phyloP scores from a whole-genome alignment of 2,329 filamentous ascomycete genomes.

The Pseudohalonectria lignicola region DNA sequence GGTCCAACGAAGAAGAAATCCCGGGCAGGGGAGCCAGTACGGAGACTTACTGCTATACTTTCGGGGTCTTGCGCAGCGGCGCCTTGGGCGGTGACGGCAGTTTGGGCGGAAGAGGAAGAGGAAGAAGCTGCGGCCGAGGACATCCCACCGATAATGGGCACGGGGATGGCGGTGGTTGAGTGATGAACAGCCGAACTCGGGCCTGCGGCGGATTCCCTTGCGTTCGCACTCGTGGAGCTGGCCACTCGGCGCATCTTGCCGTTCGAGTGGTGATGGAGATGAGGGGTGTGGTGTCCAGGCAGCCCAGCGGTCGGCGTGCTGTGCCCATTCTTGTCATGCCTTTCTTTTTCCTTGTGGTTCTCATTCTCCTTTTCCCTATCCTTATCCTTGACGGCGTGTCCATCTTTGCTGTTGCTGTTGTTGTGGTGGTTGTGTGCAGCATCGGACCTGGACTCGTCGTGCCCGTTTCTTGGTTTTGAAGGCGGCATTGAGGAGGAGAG shows the following conservation, averaged over 20 bases:
- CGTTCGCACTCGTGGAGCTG: slow-evolving; percentile 37
- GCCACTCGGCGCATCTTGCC: slow-evolving; percentile 45
- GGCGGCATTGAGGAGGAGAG: slow-evolving; percentile 12
- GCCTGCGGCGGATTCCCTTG: slow-evolving; percentile 22
- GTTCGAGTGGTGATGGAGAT: slow-evolving; percentile 29
- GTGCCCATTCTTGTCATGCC: slow-evolving; percentile 31
- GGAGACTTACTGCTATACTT: background rate
- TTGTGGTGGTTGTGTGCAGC: slow-evolving; percentile 22
- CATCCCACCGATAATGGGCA: no score
- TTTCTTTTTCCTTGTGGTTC: slow-evolving; percentile 26
- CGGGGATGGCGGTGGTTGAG: background rate
- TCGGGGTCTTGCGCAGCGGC: background rate
- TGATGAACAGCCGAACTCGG: slow-evolving; percentile 1
- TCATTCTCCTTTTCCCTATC: slow-evolving; percentile 11
- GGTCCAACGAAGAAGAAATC: no score
- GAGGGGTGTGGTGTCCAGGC: background rate
- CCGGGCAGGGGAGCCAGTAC: no score
- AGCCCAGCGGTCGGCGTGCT: background rate
- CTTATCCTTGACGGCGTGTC: no score
- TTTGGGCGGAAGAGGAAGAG: background rate
- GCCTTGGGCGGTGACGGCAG: background rate
- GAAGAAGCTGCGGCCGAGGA: background rate
- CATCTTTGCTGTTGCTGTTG: slow-evolving; percentile 13
- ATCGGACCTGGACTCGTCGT: slow-evolving; percentile 1
- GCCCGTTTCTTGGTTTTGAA: slow-evolving; percentile 28